A percentile compares a stretch with the other conserved stretches of the same genome.
phyloP scores from a whole-genome alignment of 202 grass and related monocot species.

The Zizania palustris region DNA sequence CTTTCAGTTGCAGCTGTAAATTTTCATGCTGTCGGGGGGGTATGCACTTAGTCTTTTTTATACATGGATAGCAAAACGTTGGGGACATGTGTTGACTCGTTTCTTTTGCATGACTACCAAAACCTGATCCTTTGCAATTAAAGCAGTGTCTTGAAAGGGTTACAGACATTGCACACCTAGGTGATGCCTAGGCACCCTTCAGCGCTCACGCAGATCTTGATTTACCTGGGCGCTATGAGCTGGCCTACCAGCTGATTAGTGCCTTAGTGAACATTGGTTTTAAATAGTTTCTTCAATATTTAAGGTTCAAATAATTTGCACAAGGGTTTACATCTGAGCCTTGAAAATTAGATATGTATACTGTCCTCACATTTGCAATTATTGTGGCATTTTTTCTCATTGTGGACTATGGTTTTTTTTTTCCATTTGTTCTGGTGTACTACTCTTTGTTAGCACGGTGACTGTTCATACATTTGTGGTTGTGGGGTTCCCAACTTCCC shows the following conservation, averaged over 20 bases:
- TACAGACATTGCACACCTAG: too few species aligned
- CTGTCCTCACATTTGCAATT: slow-evolving; percentile 5
- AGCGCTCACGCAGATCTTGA: too few species aligned
- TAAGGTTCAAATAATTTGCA: slow-evolving; percentile 20
- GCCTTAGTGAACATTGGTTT: background rate
- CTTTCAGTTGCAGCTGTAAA: slow-evolving; percentile 6
- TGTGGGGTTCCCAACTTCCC: background rate
- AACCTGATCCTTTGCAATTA: slow-evolving; percentile 15
- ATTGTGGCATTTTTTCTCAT: slow-evolving; percentile 1
- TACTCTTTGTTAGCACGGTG: background rate
- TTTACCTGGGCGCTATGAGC: background rate
- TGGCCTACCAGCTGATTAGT: background rate
- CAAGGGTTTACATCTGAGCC: slow-evolving; percentile 10
- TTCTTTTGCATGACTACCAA: slow-evolving; percentile 9
- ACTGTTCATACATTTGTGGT: background rate
- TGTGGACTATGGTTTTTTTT: background rate
- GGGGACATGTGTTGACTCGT: background rate
- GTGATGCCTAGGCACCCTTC: too few species aligned
- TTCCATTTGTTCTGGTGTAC: slow-evolving; percentile 1
- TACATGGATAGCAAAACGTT: slow-evolving; percentile 5
- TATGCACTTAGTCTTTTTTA: slow-evolving; percentile 12
- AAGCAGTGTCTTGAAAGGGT: too few species aligned
- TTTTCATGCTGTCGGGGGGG: slow-evolving; percentile 9
- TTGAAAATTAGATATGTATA: background rate
- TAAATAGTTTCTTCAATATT: slow-evolving; percentile 3